Percentiles rank a stretch among this genome's conserved stretches.
Conservation (phyloP, 768 basidiomycete species). For the Paxillus rubicundulus region DNA sequence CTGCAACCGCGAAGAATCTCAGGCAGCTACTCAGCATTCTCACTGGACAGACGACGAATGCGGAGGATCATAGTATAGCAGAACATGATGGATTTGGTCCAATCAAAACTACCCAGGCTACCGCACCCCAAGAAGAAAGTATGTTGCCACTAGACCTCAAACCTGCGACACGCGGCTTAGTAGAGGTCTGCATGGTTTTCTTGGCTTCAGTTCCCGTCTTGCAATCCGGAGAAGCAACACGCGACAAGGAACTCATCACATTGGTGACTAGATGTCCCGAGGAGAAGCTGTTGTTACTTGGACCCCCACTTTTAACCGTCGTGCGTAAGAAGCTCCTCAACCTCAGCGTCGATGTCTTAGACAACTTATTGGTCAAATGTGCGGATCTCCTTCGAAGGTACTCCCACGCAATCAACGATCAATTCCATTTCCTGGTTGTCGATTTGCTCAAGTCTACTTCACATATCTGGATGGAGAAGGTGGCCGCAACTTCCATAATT, state of each 20-base stretch:
- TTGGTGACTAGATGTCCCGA: conserved; percentile 47
- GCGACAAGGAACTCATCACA: conserved; percentile 59
- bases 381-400: conserved; percentile 53
- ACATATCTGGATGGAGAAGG: conserved; percentile 51
- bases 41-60: conserved; percentile 19
- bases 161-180: conserved; percentile 34
- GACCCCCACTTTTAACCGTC: conserved; percentile 52
- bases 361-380: conserved; percentile 53
- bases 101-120: conserved; percentile 41
- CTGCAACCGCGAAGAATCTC: conserved; percentile 31
- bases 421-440: conserved; percentile 52
- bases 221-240: conserved; percentile 59
- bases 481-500: conserved; percentile 32
- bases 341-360: conserved; percentile 49
- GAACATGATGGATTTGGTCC: conserved; percentile 60
- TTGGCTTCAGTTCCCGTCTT: conserved; percentile 62
- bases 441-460: conserved; percentile 64
- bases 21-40: conserved; percentile 41
- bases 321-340: conserved; percentile 54
- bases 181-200: conserved; percentile 56
- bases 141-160: conserved; percentile 27
- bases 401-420: conserved; percentile 51
- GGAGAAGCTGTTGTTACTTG: conserved; percentile 59
- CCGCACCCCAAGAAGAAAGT: conserved; percentile 29
- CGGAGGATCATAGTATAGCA: conserved; percentile 30